Evolutionary conservation across 2,329 filamentous ascomycete species (phyloP).

Genomic region (Penicillium crustosum): DNA sequence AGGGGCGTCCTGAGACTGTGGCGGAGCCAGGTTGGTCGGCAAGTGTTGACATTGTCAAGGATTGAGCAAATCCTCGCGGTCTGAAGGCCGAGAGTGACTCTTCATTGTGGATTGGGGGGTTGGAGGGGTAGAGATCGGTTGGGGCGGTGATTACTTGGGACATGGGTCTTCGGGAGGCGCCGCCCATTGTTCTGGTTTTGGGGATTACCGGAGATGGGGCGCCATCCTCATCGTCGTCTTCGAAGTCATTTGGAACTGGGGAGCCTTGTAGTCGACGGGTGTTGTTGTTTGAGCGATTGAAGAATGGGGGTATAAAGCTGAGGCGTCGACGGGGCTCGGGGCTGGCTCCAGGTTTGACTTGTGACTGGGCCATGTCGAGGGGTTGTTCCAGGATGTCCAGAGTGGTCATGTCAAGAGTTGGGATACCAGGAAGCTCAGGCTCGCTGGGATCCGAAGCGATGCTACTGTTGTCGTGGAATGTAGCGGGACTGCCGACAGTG

Average conservation of each 20-base stretch:
- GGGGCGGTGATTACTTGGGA: constrained; percentile 18
- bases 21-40: constrained; percentile 16
- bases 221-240: constrained; percentile 30
- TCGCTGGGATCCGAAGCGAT: constrained; percentile 29
- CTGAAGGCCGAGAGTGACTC: constrained; percentile 6
- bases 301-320: constrained; percentile 39
- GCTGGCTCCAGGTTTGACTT: constrained; percentile 20
- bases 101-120: constrained; percentile 16
- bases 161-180: constrained; percentile 12
- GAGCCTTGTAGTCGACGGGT: constrained; percentile 29
- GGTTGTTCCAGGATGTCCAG: constrained; percentile 31
- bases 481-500: constrained; percentile 21
- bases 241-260: constrained; percentile 23
- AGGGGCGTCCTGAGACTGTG: constrained; percentile 21
- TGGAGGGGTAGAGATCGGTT: constrained; percentile 18
- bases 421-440: constrained; percentile 27
- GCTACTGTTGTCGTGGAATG: constrained; percentile 31
- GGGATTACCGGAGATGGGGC: constrained; percentile 38
- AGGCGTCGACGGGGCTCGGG: constrained; percentile 34
- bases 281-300: constrained; percentile 29
- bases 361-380: constrained; percentile 10
- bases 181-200: constrained; percentile 28
- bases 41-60: constrained; percentile 27
- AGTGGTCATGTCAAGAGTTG: constrained; percentile 33
- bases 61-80: constrained; percentile 26